phyloP scores from a whole-genome alignment of 805 yeast species.

The Crinitomyces ghanaensis region DNA sequence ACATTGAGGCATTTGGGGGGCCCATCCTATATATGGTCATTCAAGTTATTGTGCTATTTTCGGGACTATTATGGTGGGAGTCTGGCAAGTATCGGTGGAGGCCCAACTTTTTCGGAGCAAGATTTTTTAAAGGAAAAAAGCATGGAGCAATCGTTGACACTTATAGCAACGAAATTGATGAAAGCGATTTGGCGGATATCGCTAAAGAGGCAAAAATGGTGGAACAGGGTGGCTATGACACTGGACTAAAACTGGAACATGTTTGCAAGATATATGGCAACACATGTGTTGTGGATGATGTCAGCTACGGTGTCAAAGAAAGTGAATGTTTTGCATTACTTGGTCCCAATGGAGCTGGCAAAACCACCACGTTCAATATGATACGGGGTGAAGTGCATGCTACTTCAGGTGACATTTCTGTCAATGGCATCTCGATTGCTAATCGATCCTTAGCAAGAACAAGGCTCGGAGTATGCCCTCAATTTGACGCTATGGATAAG shows the following conservation, averaged over 20 bases:
- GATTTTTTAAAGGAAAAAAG: not conserved
- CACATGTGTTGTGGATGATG: constrained; percentile 23
- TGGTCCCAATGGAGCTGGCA: constrained; percentile 31
- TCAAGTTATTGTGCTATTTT: constrained; percentile 18
- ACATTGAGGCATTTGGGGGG: constrained; percentile 25
- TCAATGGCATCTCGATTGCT: constrained; percentile 20
- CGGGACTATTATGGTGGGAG: constrained; percentile 25
- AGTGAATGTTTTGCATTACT: constrained; percentile 27
- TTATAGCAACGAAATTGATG: constrained; percentile 8
- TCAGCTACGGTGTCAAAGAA: constrained; percentile 24
- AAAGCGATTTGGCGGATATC: constrained; percentile 18
- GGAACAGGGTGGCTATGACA: too few species aligned
- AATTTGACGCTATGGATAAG: constrained; percentile 29
- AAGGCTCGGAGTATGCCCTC: constrained; percentile 29
- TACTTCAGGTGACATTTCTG: constrained; percentile 21
- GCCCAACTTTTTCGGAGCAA: constrained; percentile 5
- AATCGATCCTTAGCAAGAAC: constrained; percentile 23
- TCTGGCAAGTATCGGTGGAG: constrained; percentile 22
- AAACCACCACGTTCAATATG: constrained; percentile 28
- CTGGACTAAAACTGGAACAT: constrained; percentile 23
- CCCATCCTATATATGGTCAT: constrained; percentile 24
- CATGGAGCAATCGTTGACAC: not conserved
- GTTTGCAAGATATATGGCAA: constrained; percentile 19
- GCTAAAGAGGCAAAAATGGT: constrained; percentile 10
- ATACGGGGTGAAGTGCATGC: constrained; percentile 27